phyloP scores from a whole-genome alignment of 352 stramenopile species.

The Pythium phragmiticola region DNA sequence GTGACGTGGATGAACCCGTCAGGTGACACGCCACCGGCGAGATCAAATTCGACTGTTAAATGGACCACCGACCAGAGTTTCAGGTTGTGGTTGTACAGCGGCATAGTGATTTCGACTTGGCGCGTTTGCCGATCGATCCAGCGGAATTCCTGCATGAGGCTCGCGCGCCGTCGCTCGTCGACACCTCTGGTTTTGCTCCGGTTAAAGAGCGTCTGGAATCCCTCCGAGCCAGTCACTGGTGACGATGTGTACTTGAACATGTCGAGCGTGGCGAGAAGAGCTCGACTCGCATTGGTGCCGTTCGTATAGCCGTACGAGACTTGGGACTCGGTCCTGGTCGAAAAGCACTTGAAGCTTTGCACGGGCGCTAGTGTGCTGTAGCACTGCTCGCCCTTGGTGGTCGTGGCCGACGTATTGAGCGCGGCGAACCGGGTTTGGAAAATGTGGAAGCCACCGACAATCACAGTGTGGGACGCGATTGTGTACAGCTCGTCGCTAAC shows the following conservation, averaged over 20 bases:
- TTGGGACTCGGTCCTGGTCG: conserved; percentile 30
- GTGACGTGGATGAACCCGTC: conserved; percentile 46
- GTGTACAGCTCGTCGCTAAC: conserved; percentile 44
- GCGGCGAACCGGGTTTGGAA: conserved; percentile 46
- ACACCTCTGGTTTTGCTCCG: conserved; percentile 38
- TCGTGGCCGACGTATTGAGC: conserved; percentile 43
- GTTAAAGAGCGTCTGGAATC: conserved; percentile 62
- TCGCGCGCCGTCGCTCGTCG: conserved; percentile 27
- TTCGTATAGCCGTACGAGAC: conserved; percentile 40
- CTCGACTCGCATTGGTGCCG: conserved; percentile 29
- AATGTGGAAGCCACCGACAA: conserved; percentile 68
- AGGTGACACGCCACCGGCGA: conserved; percentile 53
- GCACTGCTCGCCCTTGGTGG: conserved; percentile 40
- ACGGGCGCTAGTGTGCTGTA: conserved; percentile 46
- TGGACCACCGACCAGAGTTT: conserved; percentile 64
- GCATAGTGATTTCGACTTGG: conserved; percentile 47
- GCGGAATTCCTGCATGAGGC: conserved; percentile 43
- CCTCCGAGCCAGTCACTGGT: conserved; percentile 34
- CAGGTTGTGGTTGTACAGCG: conserved; percentile 62
- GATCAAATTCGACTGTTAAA: conserved; percentile 54
- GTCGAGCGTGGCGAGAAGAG: conserved; percentile 36
- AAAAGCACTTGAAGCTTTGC: conserved; percentile 42
- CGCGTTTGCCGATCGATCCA: conserved; percentile 73
- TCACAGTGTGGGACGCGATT: conserved; percentile 57
- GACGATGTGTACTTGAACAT: conserved; percentile 59